Percentiles rank a stretch among this genome's conserved stretches.
These are phyloP conservation scores for Tulasnella sp. DNA, from an alignment of 768 basidiomycete genomes.

Conservation along the genomic window DNA sequence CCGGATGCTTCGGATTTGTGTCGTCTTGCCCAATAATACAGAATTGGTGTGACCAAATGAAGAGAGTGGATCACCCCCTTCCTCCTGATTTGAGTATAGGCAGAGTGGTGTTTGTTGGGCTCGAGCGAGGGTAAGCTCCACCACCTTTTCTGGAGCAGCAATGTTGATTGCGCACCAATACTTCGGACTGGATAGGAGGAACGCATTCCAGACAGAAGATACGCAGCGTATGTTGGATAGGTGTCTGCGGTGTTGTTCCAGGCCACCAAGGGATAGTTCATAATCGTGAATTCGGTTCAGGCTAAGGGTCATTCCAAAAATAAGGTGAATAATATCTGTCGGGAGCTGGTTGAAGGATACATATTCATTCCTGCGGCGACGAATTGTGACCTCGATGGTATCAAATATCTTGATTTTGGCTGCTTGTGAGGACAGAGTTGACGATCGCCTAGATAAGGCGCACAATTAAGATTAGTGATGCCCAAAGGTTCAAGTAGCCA, in stretches of 20 bases:
- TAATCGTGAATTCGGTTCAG: neutral
- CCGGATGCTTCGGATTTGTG: neutral
- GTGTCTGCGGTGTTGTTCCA: neutral
- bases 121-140: neutral
- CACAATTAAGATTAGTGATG: neutral
- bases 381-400: neutral
- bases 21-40: neutral
- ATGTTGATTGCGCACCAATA: neutral
- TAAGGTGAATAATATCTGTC: neutral
- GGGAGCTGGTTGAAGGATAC: neutral
- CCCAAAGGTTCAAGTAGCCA: neutral
- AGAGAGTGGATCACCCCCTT: neutral
- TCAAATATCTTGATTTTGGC: neutral
- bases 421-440: neutral
- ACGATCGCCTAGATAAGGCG: neutral
- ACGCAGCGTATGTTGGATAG: neutral
- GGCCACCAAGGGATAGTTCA: neutral
- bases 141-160: neutral
- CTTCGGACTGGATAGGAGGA: neutral
- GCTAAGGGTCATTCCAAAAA: neutral
- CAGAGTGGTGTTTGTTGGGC: neutral
- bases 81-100: neutral
- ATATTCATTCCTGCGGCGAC: neutral
- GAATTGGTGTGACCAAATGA: neutral
- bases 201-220: neutral